phyloP scores from a whole-genome alignment of 768 basidiomycete genomes.

The Calocera cornea region DNA sequence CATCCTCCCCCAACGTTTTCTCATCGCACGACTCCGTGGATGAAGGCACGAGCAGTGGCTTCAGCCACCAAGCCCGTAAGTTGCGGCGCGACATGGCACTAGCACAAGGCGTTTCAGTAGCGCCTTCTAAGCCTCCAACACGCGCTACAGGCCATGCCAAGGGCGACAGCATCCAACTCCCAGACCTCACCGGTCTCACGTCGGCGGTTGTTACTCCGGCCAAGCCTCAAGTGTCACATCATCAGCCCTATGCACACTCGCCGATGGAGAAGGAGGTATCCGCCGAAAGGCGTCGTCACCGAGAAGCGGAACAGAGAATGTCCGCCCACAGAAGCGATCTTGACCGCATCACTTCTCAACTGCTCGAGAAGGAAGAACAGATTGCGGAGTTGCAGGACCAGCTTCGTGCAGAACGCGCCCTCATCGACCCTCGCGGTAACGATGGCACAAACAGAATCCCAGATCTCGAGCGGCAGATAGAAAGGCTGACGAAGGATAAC shows the following conservation, averaged over 20 bases:
- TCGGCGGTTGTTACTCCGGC: slow-evolving; percentile 64
- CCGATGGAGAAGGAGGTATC: neutral
- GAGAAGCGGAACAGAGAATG: neutral
- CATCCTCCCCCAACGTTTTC: neutral
- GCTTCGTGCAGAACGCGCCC: neutral
- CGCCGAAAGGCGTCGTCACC: neutral
- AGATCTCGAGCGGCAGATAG: neutral
- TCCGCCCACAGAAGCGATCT: neutral
- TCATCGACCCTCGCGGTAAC: neutral
- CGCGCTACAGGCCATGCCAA: neutral
- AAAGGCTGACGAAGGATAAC: neutral
- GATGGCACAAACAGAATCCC: neutral
- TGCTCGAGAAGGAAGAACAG: neutral
- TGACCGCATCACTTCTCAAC: neutral
- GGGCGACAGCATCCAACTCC: slow-evolving; percentile 39
- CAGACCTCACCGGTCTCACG: slow-evolving; percentile 75
- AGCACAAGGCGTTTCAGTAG: neutral
- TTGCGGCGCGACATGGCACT: neutral
- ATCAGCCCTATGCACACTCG: neutral
- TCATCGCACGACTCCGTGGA: neutral
- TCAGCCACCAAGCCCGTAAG: neutral
- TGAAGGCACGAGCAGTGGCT: neutral
- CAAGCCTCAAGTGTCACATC: slow-evolving; percentile 21
- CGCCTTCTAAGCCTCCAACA: neutral
- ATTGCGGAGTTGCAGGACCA: neutral